These are phyloP conservation scores for Emmonsia crescens DNA, from an alignment of 2,329 filamentous ascomycete species.

Conservation along the genomic window DNA sequence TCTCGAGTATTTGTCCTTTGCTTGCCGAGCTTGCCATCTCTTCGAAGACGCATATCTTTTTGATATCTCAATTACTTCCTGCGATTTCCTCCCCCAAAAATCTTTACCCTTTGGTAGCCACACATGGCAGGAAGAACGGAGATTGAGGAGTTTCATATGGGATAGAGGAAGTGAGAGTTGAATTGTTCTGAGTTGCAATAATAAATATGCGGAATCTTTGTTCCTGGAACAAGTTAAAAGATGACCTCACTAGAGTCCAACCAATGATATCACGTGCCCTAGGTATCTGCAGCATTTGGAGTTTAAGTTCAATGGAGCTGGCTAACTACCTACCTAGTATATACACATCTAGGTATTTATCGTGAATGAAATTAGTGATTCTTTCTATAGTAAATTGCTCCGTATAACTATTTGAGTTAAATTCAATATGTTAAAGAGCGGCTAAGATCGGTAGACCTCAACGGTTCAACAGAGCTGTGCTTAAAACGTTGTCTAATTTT, in stretches of 20 bases:
- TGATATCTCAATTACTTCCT: neutral
- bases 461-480: neutral
- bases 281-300: no score
- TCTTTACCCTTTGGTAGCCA: neutral
- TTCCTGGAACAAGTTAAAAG: neutral
- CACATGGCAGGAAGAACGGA: neutral
- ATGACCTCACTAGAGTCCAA: neutral
- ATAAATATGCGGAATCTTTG: neutral
- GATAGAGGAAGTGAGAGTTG: neutral
- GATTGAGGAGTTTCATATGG: neutral
- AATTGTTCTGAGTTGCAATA: neutral
- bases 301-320: no score
- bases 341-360: neutral
- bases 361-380: neutral
- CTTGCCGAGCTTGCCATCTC: slow-evolving; percentile 74
- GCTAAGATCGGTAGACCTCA: neutral
- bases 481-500: neutral
- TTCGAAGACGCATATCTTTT: slow-evolving; percentile 47
- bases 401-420: neutral
- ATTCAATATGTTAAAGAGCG: neutral
- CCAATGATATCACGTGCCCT: neutral
- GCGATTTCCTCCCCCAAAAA: neutral
- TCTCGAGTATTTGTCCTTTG: slow-evolving; percentile 58
- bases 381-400: neutral
- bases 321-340: no score